These are phyloP conservation scores for Fermentozyma sake DNA, from an alignment of 1,139 yeast species.

Conservation along the genomic window DNA sequence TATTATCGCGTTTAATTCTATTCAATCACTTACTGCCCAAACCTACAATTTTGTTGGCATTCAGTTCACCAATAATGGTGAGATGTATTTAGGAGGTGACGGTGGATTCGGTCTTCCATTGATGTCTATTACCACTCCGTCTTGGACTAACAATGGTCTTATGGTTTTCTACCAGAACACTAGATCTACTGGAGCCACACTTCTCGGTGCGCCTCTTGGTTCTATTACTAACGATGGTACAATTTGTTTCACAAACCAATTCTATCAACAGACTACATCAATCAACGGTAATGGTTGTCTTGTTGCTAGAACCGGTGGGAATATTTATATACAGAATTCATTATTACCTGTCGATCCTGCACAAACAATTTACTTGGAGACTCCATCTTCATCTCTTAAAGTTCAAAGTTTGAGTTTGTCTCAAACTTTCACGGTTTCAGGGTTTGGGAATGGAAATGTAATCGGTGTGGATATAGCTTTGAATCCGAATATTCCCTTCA, in stretches of 20 bases:
- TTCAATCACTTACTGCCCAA: constrained; percentile 12
- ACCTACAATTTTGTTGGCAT: constrained; percentile 16
- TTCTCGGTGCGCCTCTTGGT: constrained; percentile 16
- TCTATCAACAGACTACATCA: constrained; percentile 20
- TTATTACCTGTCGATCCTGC: constrained; percentile 11
- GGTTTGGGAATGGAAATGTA: constrained; percentile 28
- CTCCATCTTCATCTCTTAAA: constrained; percentile 15
- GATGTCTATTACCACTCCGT: constrained; percentile 16
- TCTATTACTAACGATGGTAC: constrained; percentile 25
- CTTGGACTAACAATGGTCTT: constrained; percentile 25
- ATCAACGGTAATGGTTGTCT: constrained; percentile 28
- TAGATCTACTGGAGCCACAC: constrained; percentile 15
- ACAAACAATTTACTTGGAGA: constrained; percentile 22
- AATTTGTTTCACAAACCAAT: constrained; percentile 24
- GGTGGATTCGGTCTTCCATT: constrained; percentile 17
- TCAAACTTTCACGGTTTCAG: constrained; percentile 24
- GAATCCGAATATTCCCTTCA: constrained; percentile 3
- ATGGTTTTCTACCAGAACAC: constrained; percentile 19
- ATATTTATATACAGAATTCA: constrained; percentile 16
- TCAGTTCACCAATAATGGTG: constrained; percentile 25
- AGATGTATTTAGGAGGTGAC: constrained; percentile 23
- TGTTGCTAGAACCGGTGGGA: constrained; percentile 18
- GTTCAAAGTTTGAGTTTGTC: constrained; percentile 15
- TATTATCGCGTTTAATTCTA: constrained; percentile 11
- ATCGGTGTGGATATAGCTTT: constrained; percentile 20